Percentiles rank a stretch among this genome's conserved stretches.
Evolutionary conservation across 1,139 yeast species (phyloP).

Genomic region (Suhomyces terraborum): DNA sequence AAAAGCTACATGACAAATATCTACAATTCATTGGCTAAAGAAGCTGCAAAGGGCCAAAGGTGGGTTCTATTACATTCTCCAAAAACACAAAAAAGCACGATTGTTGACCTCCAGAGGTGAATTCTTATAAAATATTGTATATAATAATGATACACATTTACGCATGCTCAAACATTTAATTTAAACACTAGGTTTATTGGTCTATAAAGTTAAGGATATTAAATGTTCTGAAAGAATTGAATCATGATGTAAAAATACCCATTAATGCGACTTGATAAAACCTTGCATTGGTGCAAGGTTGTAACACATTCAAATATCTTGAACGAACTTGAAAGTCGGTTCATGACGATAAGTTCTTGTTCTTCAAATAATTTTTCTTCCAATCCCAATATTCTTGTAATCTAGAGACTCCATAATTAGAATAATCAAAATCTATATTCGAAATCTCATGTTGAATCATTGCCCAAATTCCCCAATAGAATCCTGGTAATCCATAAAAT

Average conservation of each 20-base stretch:
- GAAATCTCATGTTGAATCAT: slow-evolving; percentile 73
- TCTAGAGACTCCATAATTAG: slow-evolving; percentile 58
- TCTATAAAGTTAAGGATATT: slow-evolving; percentile 10
- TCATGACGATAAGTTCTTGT: not conserved
- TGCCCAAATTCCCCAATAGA: slow-evolving; percentile 87
- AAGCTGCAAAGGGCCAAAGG: slow-evolving; percentile 65
- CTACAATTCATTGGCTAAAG: slow-evolving; percentile 70
- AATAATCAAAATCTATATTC: slow-evolving; percentile 73
- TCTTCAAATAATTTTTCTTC: slow-evolving; percentile 41
- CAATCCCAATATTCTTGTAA: slow-evolving; percentile 71
- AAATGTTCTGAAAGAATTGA: slow-evolving; percentile 12
- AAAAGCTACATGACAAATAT: slow-evolving; percentile 76
- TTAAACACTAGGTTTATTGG: slow-evolving; percentile 4
- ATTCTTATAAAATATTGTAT: not conserved
- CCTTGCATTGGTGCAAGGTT: not conserved
- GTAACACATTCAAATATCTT: not conserved
- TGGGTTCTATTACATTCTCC: slow-evolving; percentile 77
- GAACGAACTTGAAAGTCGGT: not conserved
- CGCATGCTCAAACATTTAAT: not conserved
- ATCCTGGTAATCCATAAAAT: slow-evolving; percentile 80
- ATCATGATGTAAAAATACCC: slow-evolving; percentile 5
- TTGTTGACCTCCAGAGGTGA: slow-evolving; percentile 65
- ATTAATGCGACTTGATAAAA: not conserved
- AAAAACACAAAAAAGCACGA: slow-evolving; percentile 68
- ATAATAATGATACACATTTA: not conserved